These are phyloP conservation scores for Globisporangium iwayamae DNA, from an alignment of 352 stramenopile genomes.

Conservation along the genomic window DNA sequence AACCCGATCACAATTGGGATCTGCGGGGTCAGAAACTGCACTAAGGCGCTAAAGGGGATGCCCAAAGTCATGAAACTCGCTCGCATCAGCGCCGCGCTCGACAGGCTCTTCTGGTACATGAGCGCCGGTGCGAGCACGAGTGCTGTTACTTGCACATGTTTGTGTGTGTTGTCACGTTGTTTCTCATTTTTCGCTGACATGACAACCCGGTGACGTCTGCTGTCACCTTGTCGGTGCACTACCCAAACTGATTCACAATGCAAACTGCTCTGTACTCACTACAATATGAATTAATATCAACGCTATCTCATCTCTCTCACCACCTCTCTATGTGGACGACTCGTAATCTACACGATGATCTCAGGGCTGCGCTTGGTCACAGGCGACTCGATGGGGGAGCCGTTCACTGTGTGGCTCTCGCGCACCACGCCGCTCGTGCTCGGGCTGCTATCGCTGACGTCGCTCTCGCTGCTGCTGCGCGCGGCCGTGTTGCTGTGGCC, in stretches of 20 bases:
- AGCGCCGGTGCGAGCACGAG: conserved; percentile 53
- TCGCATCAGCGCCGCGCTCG: conserved; percentile 26
- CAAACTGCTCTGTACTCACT: no score
- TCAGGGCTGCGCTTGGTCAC: conserved; percentile 7
- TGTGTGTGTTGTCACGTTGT: no score
- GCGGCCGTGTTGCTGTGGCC: conserved; percentile 12
- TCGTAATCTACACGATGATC: conserved; percentile 11
- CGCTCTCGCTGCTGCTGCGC: conserved; percentile 22
- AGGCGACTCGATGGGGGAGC: conserved; percentile 20
- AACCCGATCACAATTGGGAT: conserved; percentile 1
- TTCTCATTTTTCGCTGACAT: no score
- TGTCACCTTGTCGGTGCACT: no score
- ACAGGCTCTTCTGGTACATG: conserved; percentile 60
- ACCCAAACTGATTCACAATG: no score
- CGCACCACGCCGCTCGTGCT: conserved; percentile 34
- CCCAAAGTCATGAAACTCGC: conserved; percentile 18
- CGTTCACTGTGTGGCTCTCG: conserved; percentile 39
- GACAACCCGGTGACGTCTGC: no score
- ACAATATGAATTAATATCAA: neutral
- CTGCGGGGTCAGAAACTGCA: conserved; percentile 4
- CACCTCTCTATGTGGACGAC: neutral
- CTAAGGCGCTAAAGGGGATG: conserved; percentile 32
- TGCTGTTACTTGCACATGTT: no score
- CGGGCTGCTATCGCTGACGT: conserved; percentile 16
- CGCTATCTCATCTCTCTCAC: neutral